Percentiles rank a stretch among this genome's conserved stretches.
These are phyloP conservation scores for Auriscalpium orientale DNA, from an alignment of 768 basidiomycete species.

Conservation along the genomic window DNA sequence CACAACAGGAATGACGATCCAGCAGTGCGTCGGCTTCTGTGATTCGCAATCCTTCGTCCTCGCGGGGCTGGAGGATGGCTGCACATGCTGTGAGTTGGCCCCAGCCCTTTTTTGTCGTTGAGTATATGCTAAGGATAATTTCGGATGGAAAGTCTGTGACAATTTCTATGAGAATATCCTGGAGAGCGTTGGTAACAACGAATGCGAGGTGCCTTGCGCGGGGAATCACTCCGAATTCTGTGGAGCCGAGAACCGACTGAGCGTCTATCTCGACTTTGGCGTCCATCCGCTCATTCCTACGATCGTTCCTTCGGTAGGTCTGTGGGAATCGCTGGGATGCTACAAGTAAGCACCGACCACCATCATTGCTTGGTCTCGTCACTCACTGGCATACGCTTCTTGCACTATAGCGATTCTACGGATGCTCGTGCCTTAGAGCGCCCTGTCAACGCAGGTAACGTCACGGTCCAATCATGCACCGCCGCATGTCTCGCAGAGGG, in stretches of 20 bases:
- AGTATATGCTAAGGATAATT: too few species aligned
- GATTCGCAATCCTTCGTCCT: constrained; percentile 41
- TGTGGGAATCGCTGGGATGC: constrained; percentile 68
- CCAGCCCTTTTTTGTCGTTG: neutral
- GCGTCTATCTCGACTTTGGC: constrained; percentile 50
- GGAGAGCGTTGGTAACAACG: constrained; percentile 34
- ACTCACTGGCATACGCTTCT: neutral
- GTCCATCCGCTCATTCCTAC: constrained; percentile 40
- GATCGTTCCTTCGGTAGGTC: constrained; percentile 46
- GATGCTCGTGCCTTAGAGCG: neutral
- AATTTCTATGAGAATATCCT: constrained; percentile 36
- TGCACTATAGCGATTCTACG: constrained; percentile 25
- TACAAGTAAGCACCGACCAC: constrained; percentile 40
- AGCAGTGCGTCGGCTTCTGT: constrained; percentile 37
- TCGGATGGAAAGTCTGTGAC: neutral
- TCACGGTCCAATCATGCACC: constrained; percentile 1
- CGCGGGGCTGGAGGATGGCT: constrained; percentile 60
- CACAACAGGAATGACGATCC: constrained; percentile 54
- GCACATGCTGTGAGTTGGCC: constrained; percentile 48
- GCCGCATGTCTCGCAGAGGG: neutral
- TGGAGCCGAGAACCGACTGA: constrained; percentile 50
- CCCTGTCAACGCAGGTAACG: neutral
- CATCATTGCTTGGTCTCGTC: neutral
- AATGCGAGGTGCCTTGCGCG: constrained; percentile 52
- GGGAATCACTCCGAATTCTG: constrained; percentile 50